Conservation (phyloP, 345 rosid genomes). For the Salix purpurea region DNA sequence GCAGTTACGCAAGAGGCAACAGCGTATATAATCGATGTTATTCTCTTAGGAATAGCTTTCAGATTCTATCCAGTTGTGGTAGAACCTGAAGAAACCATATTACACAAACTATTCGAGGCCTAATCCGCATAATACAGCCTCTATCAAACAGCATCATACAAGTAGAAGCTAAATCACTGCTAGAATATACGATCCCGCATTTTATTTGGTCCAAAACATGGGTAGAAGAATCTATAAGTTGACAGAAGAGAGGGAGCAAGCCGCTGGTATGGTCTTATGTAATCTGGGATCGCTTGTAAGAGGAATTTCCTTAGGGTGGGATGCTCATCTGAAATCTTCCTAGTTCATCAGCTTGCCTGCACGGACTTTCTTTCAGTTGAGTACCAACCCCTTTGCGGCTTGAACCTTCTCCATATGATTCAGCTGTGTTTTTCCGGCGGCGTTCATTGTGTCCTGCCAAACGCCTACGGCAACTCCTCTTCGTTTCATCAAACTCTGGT, state of each 20-base stretch:
- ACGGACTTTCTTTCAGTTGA: constrained; percentile 35
- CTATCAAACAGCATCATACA: neutral
- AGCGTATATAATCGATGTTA: neutral
- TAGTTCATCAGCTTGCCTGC: constrained; percentile 36
- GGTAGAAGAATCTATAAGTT: neutral
- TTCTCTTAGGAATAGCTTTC: neutral
- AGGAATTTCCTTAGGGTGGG: constrained; percentile 30
- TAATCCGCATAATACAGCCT: neutral
- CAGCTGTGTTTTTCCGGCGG: constrained; percentile 62
- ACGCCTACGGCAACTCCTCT: constrained; percentile 77
- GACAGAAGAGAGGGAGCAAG: constrained; percentile 95
- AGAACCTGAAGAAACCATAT: neutral
- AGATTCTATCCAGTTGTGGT: neutral
- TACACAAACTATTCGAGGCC: neutral
- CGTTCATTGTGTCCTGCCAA: constrained; percentile 85
- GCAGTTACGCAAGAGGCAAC: neutral
- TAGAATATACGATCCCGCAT: neutral
- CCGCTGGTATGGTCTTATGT: constrained; percentile 26
- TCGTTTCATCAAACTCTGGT: constrained; percentile 68
- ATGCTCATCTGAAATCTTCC: constrained; percentile 20
- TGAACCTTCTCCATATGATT: constrained; percentile 50
- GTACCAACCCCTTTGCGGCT: constrained; percentile 34
- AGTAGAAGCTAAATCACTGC: neutral
- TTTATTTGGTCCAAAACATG: neutral
- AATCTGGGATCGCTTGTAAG: constrained; percentile 38